Base-by-base conservation (phyloP, 371 early-diverging fungal genomes). In the Umbelopsis sp. region DNA sequence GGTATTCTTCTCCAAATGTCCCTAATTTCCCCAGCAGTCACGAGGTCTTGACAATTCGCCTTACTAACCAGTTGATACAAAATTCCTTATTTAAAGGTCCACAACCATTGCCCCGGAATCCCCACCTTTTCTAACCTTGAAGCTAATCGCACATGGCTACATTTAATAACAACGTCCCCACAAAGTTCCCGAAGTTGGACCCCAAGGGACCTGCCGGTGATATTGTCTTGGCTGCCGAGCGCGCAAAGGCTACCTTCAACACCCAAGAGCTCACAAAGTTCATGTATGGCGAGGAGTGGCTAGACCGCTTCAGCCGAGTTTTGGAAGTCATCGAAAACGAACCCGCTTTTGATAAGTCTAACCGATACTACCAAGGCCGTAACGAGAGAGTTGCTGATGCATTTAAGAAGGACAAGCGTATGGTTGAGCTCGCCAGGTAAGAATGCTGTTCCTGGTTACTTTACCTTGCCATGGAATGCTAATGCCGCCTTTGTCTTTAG, bases 311-410 rank as follows among this genome's bases (percentile, higher is more conserved):
- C 78, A 67, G 83, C 68, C 81, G 76, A 67, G 71, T 88, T 25
- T 79, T 88, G 35, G 50, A 74, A 38, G 70, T 88, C 18, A 74
- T 88, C 64, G 83, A 84, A 63, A 79, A 76, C 57, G 88, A 88
- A 52, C 88, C 88, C 18, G 84, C 85, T 8, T 84, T 88, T 38
- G 87, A 88, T 70, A 88, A 88, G 72, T 71, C 84, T 14, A 65
- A 79, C 37, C 80, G 87, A 35, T 88, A 86, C 76, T 86, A 76
- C 63, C 64, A 79, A 50, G 83, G 84, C 29, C 85, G 89, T 57
- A 73, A 79, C 20, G 86, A 86, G 7, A 82, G 78, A 53, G 79
- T 87, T 45, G 68, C 79, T 37, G 62, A 75, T 51, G 81, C 82
- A 41, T 72, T 86, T n/a, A 70, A 75, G 74, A 85, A 84, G 70